Base-by-base conservation (phyloP, 23 red algal genomes). In the Gracilariopsis chorda region DNA sequence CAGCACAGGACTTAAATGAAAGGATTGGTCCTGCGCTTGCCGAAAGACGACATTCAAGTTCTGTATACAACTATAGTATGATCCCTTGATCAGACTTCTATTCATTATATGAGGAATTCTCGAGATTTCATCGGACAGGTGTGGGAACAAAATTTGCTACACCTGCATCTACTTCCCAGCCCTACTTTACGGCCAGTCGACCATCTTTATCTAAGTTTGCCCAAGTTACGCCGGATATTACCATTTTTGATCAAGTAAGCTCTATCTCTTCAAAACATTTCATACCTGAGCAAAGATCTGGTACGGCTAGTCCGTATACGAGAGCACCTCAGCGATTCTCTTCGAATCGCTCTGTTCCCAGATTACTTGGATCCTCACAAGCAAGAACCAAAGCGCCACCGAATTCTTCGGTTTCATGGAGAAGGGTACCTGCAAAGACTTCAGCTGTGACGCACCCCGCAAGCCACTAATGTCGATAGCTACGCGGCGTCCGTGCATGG, bases 1-100 rank as follows among this genome's bases (percentile, higher is more conserved):
- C 92, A 19, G 51, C 67, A 1, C 52, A 80, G 51, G 87, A 95
- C 27, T 45, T 98, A 8, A 81, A 90, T 27, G 91, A 98, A 40
- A 80, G 59, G 35, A 64, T 92, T 52, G 39, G 53, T 19, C 86
- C 68, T 6, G 69, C 33, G 24, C 39, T 90, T 75, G 41, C 86
- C 1, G 29, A 36, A 7, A 67, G 86, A 30, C 65, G 86, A 6
- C 86, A 33, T 27, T 70, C 51, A 60, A 67, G 78, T 12, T 75
- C 69, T 12, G 35, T 35, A 79, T 74, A 88, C 65, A 30, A 28
- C 28, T 33, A 78, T 51, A 30, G 48, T 10, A 47, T 70, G 45
- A 20, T 43, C 9, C 61, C 65, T 11, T 28, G 52, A 9, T 41
- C 68, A 12, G 80, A 84, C 36, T 11, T 84, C 20, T 57, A 49